Evolutionary conservation across 352 stramenopile genomes (phyloP), one percentile per base, ranked within the genome.

Genomic region (Pythium dissimile): DNA sequence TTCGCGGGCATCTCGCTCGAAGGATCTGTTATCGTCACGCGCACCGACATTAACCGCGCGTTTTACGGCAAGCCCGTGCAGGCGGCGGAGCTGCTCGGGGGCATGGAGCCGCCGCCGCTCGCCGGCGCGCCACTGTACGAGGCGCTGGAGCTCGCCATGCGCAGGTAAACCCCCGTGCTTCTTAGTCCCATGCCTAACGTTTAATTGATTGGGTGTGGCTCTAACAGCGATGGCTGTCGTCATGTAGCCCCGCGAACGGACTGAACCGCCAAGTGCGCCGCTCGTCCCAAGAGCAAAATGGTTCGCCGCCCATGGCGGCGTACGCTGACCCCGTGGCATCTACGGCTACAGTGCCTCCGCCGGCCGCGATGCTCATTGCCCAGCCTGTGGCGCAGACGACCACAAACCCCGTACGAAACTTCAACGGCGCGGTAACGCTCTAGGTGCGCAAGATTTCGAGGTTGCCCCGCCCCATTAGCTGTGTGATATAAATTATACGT

Each of bases 1-100:
- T 98, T 95, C 51, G 81, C 82, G 3, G 92, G 92, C 41, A 82
- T 97, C 46, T 93, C 82, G 26, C 72, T 98, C 16, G 89, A 97
- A 63, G 88, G 84, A n/a, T 92, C 88, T 9, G 68, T 97, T 23
- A 84, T 97, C 28, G 73, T 95, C n/a, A 73, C 87, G 11, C 88
- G 95, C 21, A 62, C 83, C 13, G 85, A 95, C 44, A 85, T 97
- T 43, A 98, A 98, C 67, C 72, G 80, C 21, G 80, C 78, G 26
- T 98, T 98, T 67, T 98, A 98, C 67, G 89, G 89, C 28, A 78
- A 79, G 26, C 67, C 79, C 15, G 65, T 97, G 16, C 56, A 72
- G 28, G 74, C 84, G 9, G 53, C 76, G 10, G 70, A 96, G 48
- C 71, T 97, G 24, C 69, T 97, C 12, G 71, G 73, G 20, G 87